Evolutionary conservation across 257 asterid genomes (phyloP), one percentile per base, ranked within the genome.

Genomic region (Lavandula angustifolia): DNA sequence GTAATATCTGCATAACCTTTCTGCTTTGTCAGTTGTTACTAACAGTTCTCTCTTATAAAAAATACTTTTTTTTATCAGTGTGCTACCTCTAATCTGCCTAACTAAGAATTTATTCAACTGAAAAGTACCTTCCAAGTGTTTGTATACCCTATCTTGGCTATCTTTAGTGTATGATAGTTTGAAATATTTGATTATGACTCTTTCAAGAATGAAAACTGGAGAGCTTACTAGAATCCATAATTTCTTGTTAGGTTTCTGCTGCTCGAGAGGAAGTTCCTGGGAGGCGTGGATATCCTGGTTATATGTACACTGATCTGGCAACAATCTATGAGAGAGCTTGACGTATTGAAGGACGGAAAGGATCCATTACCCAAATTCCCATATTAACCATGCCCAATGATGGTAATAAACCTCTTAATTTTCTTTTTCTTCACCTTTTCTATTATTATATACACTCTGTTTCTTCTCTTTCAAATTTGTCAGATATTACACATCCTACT

Each of bases 281-380:
- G 2, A 22, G 27, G 27, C 27, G 27, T 22, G 27, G 27, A 22
- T 22, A 82, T 72, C 85, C 82, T 61, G 86, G 88, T 74, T 83
- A 73, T 48, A 91, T 91, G 97, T 91, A 91, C 78, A 91, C 97
- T 9, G 96, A 91, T 83, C 79, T 91, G 74, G 97, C 97, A 12
- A 91, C 96, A 41, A 91, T 91, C 78, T 91, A 91, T 74, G 97
- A 91, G 57, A 83, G 97, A 57, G 97, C 97, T 81, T 96, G 97
- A 62, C 96, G 97, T 75, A 87, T 91, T 53, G 97, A 87, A 78
- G 97, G 97, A 96, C 10, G 78, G 96, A 70, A 87, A 68, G 97
- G 96, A 55, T 91, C 97, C 72, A 91, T 91, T 64, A 87, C 96
- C 31, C 97, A 91, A 75, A 91, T 91, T 69, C 96, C 97, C 40